Base-by-base conservation (phyloP, 1,284 basidiomycete species). In the Fomes fomentarius region DNA sequence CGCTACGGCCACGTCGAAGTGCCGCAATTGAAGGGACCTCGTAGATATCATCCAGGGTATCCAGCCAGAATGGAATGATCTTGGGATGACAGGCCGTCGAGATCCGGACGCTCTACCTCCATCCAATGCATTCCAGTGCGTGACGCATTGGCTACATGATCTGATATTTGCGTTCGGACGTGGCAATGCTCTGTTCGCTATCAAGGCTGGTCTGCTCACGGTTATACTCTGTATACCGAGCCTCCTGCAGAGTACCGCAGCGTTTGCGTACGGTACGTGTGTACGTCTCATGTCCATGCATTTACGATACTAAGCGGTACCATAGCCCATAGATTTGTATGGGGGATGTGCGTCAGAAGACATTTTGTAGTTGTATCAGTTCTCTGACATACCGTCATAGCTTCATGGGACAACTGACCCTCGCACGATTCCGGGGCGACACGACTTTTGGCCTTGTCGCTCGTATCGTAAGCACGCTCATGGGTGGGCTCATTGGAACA, bases 91-190 rank as follows among this genome's bases (percentile, higher is more conserved):
- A 0, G 69, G 72, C 17, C 73, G 78, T 2, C 75, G 90, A 31
- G 87, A 93, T 69, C 90, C 90, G 0, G 90, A 93, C 63, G 89
- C 87, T 0, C 67, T 92, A 1, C 87, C 89, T 7, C 88, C 89
- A 0, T 67, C 71, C 1, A 90, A 88, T 56, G 33, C 60, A 2
- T 72, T 87, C 33, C 84, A 90, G 62, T 70, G 66, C 39, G 53
- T 78, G 1, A 78, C 83, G 75, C 77, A 74, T 42, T 65, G 71
- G 51, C 11, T 83, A 0, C 82, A 86, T 63, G 65, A 71, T 15
- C 55, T 66, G 1, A 55, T 76, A 8, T 67, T 66, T 3, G 71
- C 71, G 0, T 60, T 88, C 0, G 73, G 76, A 2, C 70, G 76
- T 15, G 89, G 87, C 5, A 88, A 91, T 62, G 69, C 74, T 2